These are phyloP conservation scores for Leonotis leonurus DNA, from an alignment of 257 asterid genomes.

Conservation along the genomic window DNA sequence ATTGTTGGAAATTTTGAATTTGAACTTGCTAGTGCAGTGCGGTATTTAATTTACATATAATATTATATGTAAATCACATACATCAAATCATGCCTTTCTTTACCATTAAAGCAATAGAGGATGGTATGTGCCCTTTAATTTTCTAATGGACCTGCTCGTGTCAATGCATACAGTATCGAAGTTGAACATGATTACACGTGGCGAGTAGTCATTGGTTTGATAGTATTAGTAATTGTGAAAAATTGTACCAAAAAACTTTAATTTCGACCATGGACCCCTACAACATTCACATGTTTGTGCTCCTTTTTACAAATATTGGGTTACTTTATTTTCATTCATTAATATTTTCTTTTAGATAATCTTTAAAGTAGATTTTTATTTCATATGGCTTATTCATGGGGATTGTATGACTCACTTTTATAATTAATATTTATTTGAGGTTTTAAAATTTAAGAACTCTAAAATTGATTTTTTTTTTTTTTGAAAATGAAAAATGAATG, in stretches of 20 bases:
- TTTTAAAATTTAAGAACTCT: too few species aligned
- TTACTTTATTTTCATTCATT: neutral
- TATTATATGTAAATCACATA: neutral
- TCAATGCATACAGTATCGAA: constrained; percentile 8
- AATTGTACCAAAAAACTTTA: neutral
- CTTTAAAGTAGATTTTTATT: neutral
- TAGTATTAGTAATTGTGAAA: neutral
- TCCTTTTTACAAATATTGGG: neutral
- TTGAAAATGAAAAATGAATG: too few species aligned
- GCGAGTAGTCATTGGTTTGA: constrained; percentile 8
- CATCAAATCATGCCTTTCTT: constrained; percentile 15
- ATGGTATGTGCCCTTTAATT: constrained; percentile 11
- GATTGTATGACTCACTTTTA: neutral
- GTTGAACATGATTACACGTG: constrained; percentile 21
- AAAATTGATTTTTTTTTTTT: too few species aligned
- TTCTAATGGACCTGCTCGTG: constrained; percentile 34
- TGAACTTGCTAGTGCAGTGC: constrained; percentile 4
- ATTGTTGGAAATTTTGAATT: neutral
- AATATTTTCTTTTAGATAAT: neutral
- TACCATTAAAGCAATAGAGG: constrained; percentile 4
- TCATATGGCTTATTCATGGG: neutral
- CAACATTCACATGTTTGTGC: neutral
- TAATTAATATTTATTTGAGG: too few species aligned
- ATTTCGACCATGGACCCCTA: constrained; percentile 8
- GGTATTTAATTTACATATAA: neutral